phyloP scores from a whole-genome alignment of 1,284 basidiomycete species.

The Mycosarcoma mackinlayi region DNA sequence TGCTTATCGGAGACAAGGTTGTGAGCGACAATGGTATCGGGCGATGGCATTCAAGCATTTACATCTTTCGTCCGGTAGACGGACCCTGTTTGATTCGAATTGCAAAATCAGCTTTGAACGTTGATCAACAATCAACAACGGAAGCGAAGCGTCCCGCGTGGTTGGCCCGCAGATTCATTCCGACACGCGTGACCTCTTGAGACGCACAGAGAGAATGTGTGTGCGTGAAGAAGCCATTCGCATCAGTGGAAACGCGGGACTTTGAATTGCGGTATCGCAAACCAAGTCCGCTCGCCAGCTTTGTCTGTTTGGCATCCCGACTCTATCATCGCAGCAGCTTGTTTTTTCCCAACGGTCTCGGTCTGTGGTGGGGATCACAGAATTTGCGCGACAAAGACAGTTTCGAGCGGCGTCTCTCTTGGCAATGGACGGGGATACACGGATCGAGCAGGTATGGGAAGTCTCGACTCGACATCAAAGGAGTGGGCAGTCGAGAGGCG shows the following conservation, averaged over 20 bases:
- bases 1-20: background rate
- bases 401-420: background rate
- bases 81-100: no score
- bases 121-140: background rate
- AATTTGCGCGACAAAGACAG: background rate
- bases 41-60: no score
- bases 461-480: background rate
- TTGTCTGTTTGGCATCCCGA: no score
- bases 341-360: no score
- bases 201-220: background rate
- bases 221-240: background rate
- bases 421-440: background rate
- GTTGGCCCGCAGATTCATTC: slow-evolving; percentile 13
- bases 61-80: no score
- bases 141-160: slow-evolving; percentile 9
- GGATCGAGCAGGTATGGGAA: no score
- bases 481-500: background rate
- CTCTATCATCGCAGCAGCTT: no score
- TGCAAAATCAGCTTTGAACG: background rate
- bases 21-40: no score
- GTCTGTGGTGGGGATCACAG: no score
- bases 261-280: no score
- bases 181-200: slow-evolving; percentile 1
- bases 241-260: no score
- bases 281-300: no score